Conservation (phyloP, 2,329 filamentous ascomycete species). For the Claviceps humidiphila region DNA sequence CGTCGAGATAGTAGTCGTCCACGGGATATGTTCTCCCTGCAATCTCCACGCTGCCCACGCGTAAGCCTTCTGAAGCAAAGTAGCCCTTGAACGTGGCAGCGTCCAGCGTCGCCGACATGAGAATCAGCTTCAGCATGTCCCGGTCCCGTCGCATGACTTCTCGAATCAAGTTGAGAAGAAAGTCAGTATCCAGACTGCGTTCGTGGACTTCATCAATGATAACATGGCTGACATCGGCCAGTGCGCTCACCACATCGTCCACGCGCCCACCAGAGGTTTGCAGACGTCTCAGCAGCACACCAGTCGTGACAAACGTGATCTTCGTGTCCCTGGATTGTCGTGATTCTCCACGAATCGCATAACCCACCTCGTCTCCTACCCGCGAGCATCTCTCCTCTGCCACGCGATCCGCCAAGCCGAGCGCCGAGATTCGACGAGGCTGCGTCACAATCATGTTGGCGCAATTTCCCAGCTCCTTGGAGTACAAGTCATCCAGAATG, state of each 20-base stretch:
- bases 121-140: slow-evolving; percentile 73
- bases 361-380: slow-evolving; percentile 82
- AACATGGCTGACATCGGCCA: slow-evolving; percentile 86
- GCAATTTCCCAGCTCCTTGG: slow-evolving; percentile 55
- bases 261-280: slow-evolving; percentile 75
- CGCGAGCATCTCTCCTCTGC: slow-evolving; percentile 75
- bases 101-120: slow-evolving; percentile 96
- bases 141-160: slow-evolving; percentile 63
- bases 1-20: slow-evolving; percentile 78
- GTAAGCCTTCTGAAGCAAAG: slow-evolving; percentile 54
- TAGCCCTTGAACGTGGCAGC: slow-evolving; percentile 74
- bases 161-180: slow-evolving; percentile 73
- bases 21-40: slow-evolving; percentile 82
- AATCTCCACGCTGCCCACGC: slow-evolving; percentile 74
- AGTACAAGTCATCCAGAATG: slow-evolving; percentile 80
- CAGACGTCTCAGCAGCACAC: slow-evolving; percentile 79
- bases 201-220: slow-evolving; percentile 97
- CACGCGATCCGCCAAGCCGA: slow-evolving; percentile 87
- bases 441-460: slow-evolving; percentile 94
- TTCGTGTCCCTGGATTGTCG: slow-evolving; percentile 62
- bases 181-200: slow-evolving; percentile 86
- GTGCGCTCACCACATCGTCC: slow-evolving; percentile 65
- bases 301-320: slow-evolving; percentile 92
- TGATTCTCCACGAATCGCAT: slow-evolving; percentile 81
- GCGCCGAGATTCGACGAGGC: slow-evolving; percentile 82